phyloP scores from a whole-genome alignment of 1,284 basidiomycete species.

The Cryptococcus neoformans region DNA sequence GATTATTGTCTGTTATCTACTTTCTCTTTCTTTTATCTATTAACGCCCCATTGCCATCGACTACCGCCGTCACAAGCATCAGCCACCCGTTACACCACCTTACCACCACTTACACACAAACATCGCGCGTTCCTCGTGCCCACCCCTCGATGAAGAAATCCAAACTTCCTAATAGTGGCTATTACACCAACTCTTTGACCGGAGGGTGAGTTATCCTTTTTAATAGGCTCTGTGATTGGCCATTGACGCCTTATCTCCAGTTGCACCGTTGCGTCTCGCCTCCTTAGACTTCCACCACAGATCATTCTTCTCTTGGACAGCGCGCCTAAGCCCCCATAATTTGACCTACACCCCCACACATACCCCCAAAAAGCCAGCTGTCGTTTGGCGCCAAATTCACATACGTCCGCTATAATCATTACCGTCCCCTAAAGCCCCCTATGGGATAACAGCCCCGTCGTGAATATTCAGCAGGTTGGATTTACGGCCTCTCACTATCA shows the following conservation, averaged over 20 bases:
- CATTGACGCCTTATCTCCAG: conserved; percentile 16
- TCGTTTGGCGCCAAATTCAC: conserved; percentile 3
- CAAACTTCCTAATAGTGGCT: conserved; percentile 46
- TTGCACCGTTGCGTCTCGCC: conserved; percentile 33
- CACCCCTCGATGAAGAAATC: conserved; percentile 39
- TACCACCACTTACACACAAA: background rate
- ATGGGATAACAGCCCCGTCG: conserved; percentile 25
- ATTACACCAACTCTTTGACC: conserved; percentile 23
- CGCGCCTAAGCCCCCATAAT: conserved; percentile 48
- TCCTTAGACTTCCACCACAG: conserved; percentile 41
- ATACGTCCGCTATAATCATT: background rate
- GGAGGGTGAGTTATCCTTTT: conserved; percentile 29
- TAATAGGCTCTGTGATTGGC: background rate
- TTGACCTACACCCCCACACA: conserved; percentile 18
- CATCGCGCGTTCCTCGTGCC: conserved; percentile 7
- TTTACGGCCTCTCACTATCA: conserved; percentile 4
- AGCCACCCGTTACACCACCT: background rate
- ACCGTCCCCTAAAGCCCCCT: conserved; percentile 5
- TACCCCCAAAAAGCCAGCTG: conserved; percentile 6
- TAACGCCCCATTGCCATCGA: background rate
- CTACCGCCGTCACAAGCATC: background rate
- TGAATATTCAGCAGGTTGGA: conserved; percentile 1
- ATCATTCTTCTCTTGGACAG: conserved; percentile 44
- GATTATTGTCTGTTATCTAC: background rate
- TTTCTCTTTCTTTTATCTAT: background rate